Evolutionary conservation across 2,329 filamentous ascomycete species (phyloP).

Genomic region (Trichoderma citrinoviride): DNA sequence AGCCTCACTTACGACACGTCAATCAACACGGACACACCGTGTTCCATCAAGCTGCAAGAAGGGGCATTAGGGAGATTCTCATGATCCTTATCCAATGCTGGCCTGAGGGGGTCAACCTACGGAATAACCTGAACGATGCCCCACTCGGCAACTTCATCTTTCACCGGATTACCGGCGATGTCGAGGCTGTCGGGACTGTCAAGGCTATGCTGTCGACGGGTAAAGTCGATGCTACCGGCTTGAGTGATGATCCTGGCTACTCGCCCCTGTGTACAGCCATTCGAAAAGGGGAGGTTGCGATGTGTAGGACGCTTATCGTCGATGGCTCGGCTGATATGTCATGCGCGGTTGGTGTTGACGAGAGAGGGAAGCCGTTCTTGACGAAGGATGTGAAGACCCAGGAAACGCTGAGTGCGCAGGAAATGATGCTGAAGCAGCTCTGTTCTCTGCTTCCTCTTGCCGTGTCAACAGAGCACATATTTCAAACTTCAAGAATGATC

Average conservation of each 20-base stretch:
- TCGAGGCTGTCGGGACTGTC: background rate
- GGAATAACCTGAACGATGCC: background rate
- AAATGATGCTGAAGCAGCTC: no score
- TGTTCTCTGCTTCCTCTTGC: no score
- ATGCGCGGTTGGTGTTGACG: background rate
- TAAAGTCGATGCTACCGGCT: background rate
- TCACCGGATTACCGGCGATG: background rate
- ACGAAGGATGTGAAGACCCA: background rate
- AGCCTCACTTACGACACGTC: background rate
- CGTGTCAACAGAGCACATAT: no score
- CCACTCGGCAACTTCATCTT: background rate
- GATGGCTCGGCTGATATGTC: background rate
- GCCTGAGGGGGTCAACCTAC: background rate
- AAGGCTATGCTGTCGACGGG: background rate
- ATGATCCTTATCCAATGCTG: background rate
- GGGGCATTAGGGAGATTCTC: background rate
- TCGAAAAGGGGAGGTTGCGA: background rate
- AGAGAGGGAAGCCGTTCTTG: background rate
- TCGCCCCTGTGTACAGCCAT: background rate
- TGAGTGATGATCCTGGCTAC: background rate
- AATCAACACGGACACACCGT: constrained; percentile 3
- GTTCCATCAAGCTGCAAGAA: background rate
- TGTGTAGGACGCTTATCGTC: background rate
- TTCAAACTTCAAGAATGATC: no score
- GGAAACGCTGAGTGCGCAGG: no score